phyloP scores from a whole-genome alignment of 768 basidiomycete species.

The Antrodiella citrinella region DNA sequence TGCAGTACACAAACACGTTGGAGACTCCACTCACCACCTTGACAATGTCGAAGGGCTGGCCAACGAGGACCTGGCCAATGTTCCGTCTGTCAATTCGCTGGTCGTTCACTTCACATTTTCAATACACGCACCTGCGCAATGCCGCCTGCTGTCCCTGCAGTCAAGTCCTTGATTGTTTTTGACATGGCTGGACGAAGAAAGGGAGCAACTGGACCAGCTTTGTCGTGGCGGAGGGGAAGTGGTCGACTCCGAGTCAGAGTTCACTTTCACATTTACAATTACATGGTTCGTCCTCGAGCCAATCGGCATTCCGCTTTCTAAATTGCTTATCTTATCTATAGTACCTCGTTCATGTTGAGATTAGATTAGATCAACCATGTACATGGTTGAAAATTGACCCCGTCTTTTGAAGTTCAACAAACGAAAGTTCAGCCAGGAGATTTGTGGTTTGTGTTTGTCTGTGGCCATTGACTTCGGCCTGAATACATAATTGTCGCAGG shows the following conservation, averaged over 20 bases:
- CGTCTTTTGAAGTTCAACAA: neutral
- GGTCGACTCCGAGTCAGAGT: slow-evolving; percentile 1
- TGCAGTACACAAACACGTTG: neutral
- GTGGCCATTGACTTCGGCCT: neutral
- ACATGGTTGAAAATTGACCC: neutral
- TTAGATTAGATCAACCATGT: neutral
- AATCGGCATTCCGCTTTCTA: neutral
- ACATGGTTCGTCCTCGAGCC: no score
- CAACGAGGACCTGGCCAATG: slow-evolving; percentile 62
- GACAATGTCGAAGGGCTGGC: slow-evolving; percentile 95
- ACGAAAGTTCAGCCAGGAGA: neutral
- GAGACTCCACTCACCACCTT: slow-evolving; percentile 69
- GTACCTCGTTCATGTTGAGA: neutral
- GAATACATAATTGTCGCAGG: neutral
- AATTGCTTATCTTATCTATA: neutral
- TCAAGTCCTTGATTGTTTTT: slow-evolving; percentile 78
- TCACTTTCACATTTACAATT: no score
- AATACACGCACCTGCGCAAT: slow-evolving; percentile 60
- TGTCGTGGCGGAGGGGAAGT: neutral
- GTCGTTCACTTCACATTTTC: neutral
- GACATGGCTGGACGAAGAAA: slow-evolving; percentile 22
- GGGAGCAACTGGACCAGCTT: neutral
- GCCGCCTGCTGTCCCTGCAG: slow-evolving; percentile 87
- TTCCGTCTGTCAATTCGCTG: neutral
- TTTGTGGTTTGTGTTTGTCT: no score